Evolutionary conservation across 2,329 filamentous ascomycete genomes (phyloP).

Genomic region (Periconia sp.): DNA sequence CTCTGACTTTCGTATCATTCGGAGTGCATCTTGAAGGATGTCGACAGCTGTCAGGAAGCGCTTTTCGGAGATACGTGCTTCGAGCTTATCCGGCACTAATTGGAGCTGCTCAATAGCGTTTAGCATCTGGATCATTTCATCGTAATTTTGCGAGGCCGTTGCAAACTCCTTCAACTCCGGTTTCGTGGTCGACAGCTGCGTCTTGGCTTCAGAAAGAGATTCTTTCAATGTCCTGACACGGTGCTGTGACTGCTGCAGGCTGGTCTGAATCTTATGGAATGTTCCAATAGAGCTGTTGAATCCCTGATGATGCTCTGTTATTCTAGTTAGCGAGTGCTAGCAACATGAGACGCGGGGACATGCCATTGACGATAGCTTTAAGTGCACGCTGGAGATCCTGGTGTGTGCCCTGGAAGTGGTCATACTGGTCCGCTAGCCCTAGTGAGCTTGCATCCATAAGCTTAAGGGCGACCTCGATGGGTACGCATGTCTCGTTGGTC

Average conservation of each 20-base stretch:
- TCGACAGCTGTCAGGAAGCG: conserved; percentile 92
- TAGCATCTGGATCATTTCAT: conserved; percentile 83
- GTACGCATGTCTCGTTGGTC: conserved; percentile 85
- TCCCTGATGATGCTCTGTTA: conserved; percentile 87
- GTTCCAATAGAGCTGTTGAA: conserved; percentile 99
- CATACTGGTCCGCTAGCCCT: conserved; percentile 86
- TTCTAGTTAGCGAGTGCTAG: conserved; percentile 7
- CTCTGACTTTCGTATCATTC: conserved; percentile 83
- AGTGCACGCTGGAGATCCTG: conserved; percentile 89
- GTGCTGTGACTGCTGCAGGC: conserved; percentile 86
- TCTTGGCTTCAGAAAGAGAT: conserved; percentile 80
- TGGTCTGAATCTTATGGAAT: conserved; percentile 97
- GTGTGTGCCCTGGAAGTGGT: conserved; percentile 82
- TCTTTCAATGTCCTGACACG: conserved; percentile 83
- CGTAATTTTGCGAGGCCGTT: conserved; percentile 85
- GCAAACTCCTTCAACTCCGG: conserved; percentile 91
- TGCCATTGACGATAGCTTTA: conserved; percentile 87
- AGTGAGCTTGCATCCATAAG: conserved; percentile 93
- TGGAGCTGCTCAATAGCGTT: conserved; percentile 87
- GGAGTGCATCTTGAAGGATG: conserved; percentile 83
- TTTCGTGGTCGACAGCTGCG: conserved; percentile 81
- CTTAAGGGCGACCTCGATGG: conserved; percentile 92
- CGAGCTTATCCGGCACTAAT: conserved; percentile 86
- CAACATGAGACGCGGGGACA: background rate
- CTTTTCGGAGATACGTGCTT: conserved; percentile 95